Conservation (phyloP, 2,329 filamentous ascomycete species). For the Colletotrichum trifolii region DNA sequence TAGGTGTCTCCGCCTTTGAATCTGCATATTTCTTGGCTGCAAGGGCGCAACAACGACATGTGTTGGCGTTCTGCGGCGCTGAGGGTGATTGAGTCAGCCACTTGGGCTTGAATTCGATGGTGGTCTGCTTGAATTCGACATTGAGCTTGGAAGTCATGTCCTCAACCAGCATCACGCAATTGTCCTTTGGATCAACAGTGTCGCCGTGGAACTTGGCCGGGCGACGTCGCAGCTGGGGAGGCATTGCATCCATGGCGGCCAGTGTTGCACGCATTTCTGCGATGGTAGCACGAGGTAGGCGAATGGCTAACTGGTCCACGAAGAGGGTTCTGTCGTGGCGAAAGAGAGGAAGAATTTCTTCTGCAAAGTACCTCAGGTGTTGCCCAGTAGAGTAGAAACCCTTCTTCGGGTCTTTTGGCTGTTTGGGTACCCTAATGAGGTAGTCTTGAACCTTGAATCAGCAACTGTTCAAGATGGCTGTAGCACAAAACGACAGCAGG, state of each 20-base stretch:
- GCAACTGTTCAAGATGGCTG: too few species aligned
- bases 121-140: constrained; percentile 13
- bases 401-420: constrained; percentile 42
- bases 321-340: constrained; percentile 55
- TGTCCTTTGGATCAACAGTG: neutral
- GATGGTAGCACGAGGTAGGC: constrained; percentile 53
- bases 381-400: constrained; percentile 55
- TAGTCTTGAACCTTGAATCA: neutral
- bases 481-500: too few species aligned
- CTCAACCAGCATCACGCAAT: constrained; percentile 71
- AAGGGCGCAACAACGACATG: constrained; percentile 81
- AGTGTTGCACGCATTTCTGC: constrained; percentile 60
- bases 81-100: constrained; percentile 83
- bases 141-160: constrained; percentile 69
- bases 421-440: constrained; percentile 53
- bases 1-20: too few species aligned
- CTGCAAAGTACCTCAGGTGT: constrained; percentile 59
- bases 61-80: constrained; percentile 69
- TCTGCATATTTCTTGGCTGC: constrained; percentile 52
- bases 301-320: constrained; percentile 65
- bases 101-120: constrained; percentile 86
- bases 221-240: constrained; percentile 7
- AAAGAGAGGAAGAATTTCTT: constrained; percentile 67
- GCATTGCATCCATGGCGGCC: constrained; percentile 53
- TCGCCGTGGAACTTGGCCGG: constrained; percentile 53